phyloP scores from a whole-genome alignment of 805 yeast species.

The Myxozyma mucilagina region DNA sequence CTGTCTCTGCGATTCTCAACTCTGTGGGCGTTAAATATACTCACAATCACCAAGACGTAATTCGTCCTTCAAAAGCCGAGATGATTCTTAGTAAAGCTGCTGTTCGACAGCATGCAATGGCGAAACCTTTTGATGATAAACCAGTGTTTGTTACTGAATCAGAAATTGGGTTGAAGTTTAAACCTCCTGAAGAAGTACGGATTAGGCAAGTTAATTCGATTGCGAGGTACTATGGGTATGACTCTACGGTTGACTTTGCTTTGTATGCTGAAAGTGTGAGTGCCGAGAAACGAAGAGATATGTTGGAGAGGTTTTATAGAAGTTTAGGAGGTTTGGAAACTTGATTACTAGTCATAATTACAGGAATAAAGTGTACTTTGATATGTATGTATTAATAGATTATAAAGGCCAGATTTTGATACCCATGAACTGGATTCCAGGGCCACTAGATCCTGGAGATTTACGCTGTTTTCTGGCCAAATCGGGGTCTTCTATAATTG shows the following conservation, averaged over 20 bases:
- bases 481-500: constrained; percentile 13
- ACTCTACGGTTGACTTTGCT: constrained; percentile 21
- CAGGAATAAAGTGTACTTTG: no score
- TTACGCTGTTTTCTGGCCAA: constrained; percentile 3
- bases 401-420: constrained; percentile 15
- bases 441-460: neutral
- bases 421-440: constrained; percentile 19
- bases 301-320: constrained; percentile 14
- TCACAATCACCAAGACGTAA: constrained; percentile 24
- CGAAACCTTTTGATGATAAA: neutral
- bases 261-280: constrained; percentile 13
- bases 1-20: constrained; percentile 25
- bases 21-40: constrained; percentile 22
- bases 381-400: neutral
- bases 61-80: constrained; percentile 21
- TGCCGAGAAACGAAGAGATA: neutral
- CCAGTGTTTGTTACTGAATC: neutral
- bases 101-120: neutral
- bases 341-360: no score
- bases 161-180: neutral
- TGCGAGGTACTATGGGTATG: constrained; percentile 12
- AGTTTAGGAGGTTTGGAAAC: no score
- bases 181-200: constrained; percentile 21
- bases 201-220: constrained; percentile 24
- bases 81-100: constrained; percentile 12